Evolutionary conservation across 2,329 filamentous ascomycete species (phyloP).

Genomic region (Alternaria metachromatica): DNA sequence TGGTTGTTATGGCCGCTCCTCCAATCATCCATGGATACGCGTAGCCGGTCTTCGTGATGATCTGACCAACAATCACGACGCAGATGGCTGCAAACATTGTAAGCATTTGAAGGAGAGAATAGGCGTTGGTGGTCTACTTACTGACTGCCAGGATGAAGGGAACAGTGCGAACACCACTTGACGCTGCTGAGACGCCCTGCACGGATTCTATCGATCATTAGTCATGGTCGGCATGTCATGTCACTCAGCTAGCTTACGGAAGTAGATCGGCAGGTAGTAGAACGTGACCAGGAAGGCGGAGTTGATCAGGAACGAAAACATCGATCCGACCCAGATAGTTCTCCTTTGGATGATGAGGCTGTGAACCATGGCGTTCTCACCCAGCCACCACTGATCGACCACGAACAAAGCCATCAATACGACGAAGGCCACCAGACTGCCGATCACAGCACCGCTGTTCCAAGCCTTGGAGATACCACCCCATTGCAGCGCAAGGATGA

Average conservation of each 20-base stretch:
- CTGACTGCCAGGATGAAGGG: constrained; percentile 48
- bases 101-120: constrained; percentile 9
- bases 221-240: not conserved
- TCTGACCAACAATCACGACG: constrained; percentile 5
- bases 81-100: not conserved
- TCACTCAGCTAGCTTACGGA: constrained; percentile 49
- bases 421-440: constrained; percentile 53
- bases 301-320: constrained; percentile 46
- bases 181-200: constrained; percentile 38
- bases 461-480: constrained; percentile 45
- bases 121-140: not conserved
- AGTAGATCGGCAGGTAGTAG: constrained; percentile 59
- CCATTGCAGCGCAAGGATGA: constrained; percentile 57
- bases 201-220: not conserved
- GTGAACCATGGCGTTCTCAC: constrained; percentile 52
- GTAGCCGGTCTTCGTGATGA: constrained; percentile 39
- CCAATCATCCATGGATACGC: constrained; percentile 45
- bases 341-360: constrained; percentile 49
- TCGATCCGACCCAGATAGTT: constrained; percentile 42
- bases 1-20: constrained; percentile 37
- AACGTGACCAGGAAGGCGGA: constrained; percentile 46
- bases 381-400: constrained; percentile 45
- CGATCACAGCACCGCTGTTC: constrained; percentile 52
- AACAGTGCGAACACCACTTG: constrained; percentile 52
- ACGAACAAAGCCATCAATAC: constrained; percentile 48